These are phyloP conservation scores for Barnettozyma californica DNA, from an alignment of 805 yeast species.

Conservation along the genomic window DNA sequence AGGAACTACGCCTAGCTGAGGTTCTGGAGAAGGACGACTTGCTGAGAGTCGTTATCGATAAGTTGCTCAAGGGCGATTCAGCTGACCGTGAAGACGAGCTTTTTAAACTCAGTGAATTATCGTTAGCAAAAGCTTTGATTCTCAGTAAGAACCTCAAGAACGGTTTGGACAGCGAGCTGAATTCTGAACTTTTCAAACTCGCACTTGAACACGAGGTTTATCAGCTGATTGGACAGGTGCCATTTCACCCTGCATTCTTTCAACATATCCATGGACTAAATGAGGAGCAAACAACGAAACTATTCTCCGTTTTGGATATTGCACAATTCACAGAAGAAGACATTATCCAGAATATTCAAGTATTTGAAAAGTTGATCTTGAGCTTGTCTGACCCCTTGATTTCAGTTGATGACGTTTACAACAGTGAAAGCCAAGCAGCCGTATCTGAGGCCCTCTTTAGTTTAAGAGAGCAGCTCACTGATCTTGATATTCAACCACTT, in stretches of 20 bases:
- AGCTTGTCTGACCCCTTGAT: constrained; percentile 2
- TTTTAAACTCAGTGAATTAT: not conserved
- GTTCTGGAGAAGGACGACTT: constrained; percentile 22
- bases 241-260: not conserved
- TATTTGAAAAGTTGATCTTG: constrained; percentile 3
- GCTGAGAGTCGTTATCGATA: constrained; percentile 28
- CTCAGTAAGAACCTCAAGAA: not conserved
- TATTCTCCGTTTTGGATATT: constrained; percentile 1
- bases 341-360: constrained; percentile 1
- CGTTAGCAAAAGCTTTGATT: constrained; percentile 1
- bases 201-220: constrained; percentile 2
- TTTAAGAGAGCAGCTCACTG: not conserved
- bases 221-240: not conserved
- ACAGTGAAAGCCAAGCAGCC: not conserved
- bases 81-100: constrained; percentile 11
- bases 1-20: constrained; percentile 7
- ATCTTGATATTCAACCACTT: not conserved
- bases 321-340: not conserved
- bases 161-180: not conserved
- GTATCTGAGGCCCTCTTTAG: not conserved
- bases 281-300: constrained; percentile 1
- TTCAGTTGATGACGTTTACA: not conserved
- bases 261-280: not conserved
- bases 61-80: constrained; percentile 7
- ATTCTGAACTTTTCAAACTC: constrained; percentile 2